Percentiles rank a stretch among this genome's conserved stretches.
Evolutionary conservation across 2,329 filamentous ascomycete species (phyloP).

Genomic region (Ophiocordyceps robertsii): DNA sequence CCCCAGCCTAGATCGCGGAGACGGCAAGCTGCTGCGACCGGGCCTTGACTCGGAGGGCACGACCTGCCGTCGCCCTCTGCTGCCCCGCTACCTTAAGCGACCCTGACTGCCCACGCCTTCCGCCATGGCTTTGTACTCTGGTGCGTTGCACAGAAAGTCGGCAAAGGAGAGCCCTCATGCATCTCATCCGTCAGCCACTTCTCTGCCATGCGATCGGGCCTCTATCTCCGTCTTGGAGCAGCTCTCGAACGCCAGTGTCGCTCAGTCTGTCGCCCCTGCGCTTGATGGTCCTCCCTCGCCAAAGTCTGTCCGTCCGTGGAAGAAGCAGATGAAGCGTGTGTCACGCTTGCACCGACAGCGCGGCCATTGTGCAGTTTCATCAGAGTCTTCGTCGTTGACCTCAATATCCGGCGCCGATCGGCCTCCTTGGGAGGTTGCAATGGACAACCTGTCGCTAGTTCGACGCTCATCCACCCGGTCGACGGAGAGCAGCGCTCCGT

Average conservation of each 20-base stretch:
- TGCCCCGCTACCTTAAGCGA: too few relatives aligned
- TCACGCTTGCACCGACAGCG: conserved; percentile 24
- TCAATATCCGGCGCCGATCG: conserved; percentile 27
- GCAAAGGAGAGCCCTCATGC: too few relatives aligned
- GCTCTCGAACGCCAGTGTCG: conserved; percentile 9
- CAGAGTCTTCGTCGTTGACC: conserved; percentile 40
- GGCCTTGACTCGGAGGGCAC: too few relatives aligned
- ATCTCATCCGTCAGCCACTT: too few relatives aligned
- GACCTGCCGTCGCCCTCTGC: too few relatives aligned
- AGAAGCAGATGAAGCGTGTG: conserved; percentile 42
- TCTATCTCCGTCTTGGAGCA: background rate
- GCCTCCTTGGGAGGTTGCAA: conserved; percentile 34
- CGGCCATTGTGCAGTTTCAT: conserved; percentile 29
- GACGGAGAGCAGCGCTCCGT: conserved; percentile 35
- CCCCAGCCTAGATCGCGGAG: too few relatives aligned
- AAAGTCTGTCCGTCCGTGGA: conserved; percentile 43
- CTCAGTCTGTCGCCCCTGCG: conserved; percentile 41
- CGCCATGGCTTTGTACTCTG: too few relatives aligned
- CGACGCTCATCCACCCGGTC: conserved; percentile 45
- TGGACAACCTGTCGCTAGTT: conserved; percentile 35
- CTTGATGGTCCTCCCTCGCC: conserved; percentile 49
- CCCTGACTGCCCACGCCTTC: too few relatives aligned
- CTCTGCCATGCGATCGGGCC: background rate
- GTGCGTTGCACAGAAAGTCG: too few relatives aligned
- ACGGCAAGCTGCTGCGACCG: too few relatives aligned